Conservation (phyloP, 2,329 filamentous ascomycete genomes). For the Alternaria triticina region DNA sequence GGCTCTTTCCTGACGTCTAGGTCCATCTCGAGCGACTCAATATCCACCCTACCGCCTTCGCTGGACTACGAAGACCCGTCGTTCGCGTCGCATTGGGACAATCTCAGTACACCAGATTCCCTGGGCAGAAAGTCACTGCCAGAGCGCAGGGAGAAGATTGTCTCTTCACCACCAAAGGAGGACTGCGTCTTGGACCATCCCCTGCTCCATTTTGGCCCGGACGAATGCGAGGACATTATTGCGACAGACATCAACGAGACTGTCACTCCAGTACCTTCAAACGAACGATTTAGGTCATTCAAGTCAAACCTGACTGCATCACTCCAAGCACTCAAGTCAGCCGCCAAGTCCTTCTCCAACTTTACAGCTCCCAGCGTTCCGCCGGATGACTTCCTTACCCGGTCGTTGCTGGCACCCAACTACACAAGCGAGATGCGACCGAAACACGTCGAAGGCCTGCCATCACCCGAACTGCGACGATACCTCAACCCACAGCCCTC, state of each 20-base stretch:
- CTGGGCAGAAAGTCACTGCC: slow-evolving; percentile 32
- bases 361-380: slow-evolving; percentile 61
- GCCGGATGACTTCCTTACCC: slow-evolving; percentile 65
- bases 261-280: slow-evolving; percentile 29
- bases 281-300: slow-evolving; percentile 57
- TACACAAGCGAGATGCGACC: slow-evolving; percentile 68
- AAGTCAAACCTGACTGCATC: slow-evolving; percentile 70
- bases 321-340: slow-evolving; percentile 65
- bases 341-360: slow-evolving; percentile 66
- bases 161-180: slow-evolving; percentile 57
- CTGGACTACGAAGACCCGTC: slow-evolving; percentile 56
- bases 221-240: slow-evolving; percentile 42
- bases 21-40: slow-evolving; percentile 65
- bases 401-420: slow-evolving; percentile 64
- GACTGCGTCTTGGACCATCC: slow-evolving; percentile 65
- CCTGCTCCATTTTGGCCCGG: slow-evolving; percentile 52
- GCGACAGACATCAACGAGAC: slow-evolving; percentile 38
- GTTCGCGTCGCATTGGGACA: slow-evolving; percentile 51
- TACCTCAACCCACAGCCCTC: slow-evolving; percentile 65
- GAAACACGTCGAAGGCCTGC: slow-evolving; percentile 59
- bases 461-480: slow-evolving; percentile 63
- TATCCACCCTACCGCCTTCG: slow-evolving; percentile 57
- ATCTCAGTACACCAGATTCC: slow-evolving; percentile 44
- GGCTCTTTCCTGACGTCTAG: slow-evolving; percentile 45
- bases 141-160: slow-evolving; percentile 53